phyloP scores from a whole-genome alignment of 352 stramenopile species.

The Phytophthora fragariaefolia region DNA sequence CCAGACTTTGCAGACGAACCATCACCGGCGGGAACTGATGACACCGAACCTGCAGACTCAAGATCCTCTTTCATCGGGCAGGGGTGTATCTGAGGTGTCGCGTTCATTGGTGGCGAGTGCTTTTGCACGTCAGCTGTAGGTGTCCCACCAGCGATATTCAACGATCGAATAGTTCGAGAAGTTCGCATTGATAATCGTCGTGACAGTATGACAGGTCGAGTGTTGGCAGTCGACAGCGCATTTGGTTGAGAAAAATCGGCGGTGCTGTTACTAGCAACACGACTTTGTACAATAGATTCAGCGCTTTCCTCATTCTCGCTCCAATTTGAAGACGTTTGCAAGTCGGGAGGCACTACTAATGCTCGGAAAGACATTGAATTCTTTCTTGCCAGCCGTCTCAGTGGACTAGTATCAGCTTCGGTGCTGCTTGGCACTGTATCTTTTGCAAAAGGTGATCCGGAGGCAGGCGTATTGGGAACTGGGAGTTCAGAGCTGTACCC shows the following conservation, averaged over 20 bases:
- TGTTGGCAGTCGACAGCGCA: neutral
- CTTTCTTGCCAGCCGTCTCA: neutral
- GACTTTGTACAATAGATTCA: neutral
- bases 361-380: conserved; percentile 25
- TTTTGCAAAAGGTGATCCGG: neutral
- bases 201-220: neutral
- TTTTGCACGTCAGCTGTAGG: neutral
- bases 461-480: neutral
- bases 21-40: neutral
- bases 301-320: neutral
- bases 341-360: conserved; percentile 2
- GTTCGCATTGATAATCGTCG: conserved; percentile 6
- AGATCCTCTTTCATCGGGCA: neutral
- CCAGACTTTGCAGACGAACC: neutral
- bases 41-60: neutral
- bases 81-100: neutral
- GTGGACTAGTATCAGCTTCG: neutral
- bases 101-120: neutral
- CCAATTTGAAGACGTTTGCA: neutral
- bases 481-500: conserved; percentile 2
- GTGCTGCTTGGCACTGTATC: neutral
- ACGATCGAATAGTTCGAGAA: conserved; percentile 1
- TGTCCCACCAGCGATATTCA: neutral
- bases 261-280: neutral
- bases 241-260: neutral